These are phyloP conservation scores for Amanita fuliginea DNA, from an alignment of 768 basidiomycete species.

Conservation along the genomic window DNA sequence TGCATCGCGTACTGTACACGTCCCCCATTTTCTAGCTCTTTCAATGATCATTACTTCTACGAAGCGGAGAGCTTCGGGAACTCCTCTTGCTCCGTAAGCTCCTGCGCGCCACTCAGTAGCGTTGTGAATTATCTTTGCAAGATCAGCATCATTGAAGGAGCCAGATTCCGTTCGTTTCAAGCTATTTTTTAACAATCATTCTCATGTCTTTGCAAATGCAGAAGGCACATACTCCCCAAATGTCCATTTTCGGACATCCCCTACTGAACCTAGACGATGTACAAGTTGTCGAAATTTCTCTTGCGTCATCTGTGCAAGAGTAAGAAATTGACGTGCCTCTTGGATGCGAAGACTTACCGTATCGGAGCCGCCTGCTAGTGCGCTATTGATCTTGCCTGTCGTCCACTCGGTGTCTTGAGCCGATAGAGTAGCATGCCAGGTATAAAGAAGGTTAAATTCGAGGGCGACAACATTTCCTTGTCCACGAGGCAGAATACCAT, in stretches of 20 bases:
- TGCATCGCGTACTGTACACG: constrained; percentile 45
- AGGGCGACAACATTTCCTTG: constrained; percentile 68
- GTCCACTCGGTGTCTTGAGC: constrained; percentile 46
- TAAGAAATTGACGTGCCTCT: neutral
- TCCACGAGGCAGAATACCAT: constrained; percentile 49
- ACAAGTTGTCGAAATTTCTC: neutral
- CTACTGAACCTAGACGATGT: constrained; percentile 9
- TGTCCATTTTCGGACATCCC: constrained; percentile 37
- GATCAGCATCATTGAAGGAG: constrained; percentile 51
- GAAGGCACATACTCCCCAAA: constrained; percentile 31
- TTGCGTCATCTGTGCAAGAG: neutral
- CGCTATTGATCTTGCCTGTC: constrained; percentile 28
- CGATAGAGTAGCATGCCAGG: constrained; percentile 60
- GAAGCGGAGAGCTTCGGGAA: constrained; percentile 50
- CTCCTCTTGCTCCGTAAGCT: constrained; percentile 61
- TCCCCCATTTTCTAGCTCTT: constrained; percentile 56
- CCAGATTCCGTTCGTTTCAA: constrained; percentile 38
- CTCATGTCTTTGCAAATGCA: neutral
- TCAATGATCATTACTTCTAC: constrained; percentile 64
- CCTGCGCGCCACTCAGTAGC: constrained; percentile 49
- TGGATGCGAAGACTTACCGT: constrained; percentile 18
- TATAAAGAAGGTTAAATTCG: constrained; percentile 59
- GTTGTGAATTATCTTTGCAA: constrained; percentile 51
- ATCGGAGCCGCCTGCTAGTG: constrained; percentile 31
- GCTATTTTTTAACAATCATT: constrained; percentile 17